Conservation (phyloP, 352 stramenopile species). For the Blastocystis sp. region DNA sequence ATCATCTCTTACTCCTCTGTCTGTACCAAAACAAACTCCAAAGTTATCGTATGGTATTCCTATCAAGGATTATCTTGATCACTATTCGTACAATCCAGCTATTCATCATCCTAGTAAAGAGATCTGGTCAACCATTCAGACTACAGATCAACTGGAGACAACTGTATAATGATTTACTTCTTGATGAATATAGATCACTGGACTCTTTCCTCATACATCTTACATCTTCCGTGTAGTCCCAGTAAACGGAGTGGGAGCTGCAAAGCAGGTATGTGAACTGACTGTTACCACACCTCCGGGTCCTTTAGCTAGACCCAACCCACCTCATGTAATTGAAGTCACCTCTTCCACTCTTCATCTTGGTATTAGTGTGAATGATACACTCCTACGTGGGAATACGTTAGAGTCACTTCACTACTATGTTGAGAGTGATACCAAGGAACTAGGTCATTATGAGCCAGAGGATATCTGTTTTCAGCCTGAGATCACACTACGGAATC, state of each 20-base stretch:
- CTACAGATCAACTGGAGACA: not conserved
- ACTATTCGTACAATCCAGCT: not conserved
- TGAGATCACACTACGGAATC: not conserved
- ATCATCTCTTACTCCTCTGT: not conserved
- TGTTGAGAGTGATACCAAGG: not conserved
- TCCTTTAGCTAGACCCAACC: not conserved
- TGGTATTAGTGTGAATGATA: not conserved
- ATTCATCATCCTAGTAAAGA: constrained; percentile 15
- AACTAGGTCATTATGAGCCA: not conserved
- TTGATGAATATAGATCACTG: constrained; percentile 14
- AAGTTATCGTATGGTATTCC: constrained; percentile 1
- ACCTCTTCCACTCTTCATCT: not conserved
- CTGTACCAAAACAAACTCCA: not conserved
- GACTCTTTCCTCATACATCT: not conserved
- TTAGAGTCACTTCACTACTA: not conserved
- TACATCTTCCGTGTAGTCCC: constrained; percentile 34
- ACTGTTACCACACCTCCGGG: not conserved
- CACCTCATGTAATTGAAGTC: not conserved
- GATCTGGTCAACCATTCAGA: not conserved
- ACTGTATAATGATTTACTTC: not conserved
- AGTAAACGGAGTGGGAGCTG: not conserved
- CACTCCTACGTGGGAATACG: not conserved
- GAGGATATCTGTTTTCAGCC: not conserved
- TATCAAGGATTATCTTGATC: not conserved
- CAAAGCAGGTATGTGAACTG: not conserved